phyloP scores from a whole-genome alignment of 768 basidiomycete genomes.

The Phanerochaete sordida region DNA sequence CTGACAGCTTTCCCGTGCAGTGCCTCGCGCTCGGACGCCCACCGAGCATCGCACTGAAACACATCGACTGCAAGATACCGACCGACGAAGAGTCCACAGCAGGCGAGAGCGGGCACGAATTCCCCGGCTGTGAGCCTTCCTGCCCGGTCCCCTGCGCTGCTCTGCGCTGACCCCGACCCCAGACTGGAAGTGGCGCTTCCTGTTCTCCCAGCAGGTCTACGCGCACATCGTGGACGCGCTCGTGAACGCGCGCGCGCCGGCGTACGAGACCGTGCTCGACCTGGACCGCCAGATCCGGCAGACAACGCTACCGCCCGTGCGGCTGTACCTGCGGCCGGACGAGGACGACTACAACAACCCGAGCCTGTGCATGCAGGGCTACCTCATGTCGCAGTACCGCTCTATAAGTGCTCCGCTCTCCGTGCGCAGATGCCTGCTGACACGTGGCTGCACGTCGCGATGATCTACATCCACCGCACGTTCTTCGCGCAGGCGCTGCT shows the following conservation, averaged over 20 bases:
- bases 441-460: conserved; percentile 34
- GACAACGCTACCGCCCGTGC: conserved; percentile 47
- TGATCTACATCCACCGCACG: conserved; percentile 64
- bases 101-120: conserved; percentile 40
- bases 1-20: conserved; percentile 15
- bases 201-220: conserved; percentile 49
- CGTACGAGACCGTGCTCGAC: conserved; percentile 62
- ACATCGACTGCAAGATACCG: conserved; percentile 50
- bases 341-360: conserved; percentile 47
- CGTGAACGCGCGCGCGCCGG: conserved; percentile 54
- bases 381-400: conserved; percentile 54
- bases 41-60: conserved; percentile 31
- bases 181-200: conserved; percentile 61
- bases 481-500: conserved; percentile 72
- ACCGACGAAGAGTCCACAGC: conserved; percentile 48
- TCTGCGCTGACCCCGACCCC: neutral
- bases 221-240: conserved; percentile 52
- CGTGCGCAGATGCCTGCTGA: neutral
- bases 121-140: conserved; percentile 45
- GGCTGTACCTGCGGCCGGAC: conserved; percentile 39
- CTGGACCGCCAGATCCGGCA: conserved; percentile 66
- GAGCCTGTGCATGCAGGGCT: conserved; percentile 47
- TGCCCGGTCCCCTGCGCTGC: neutral
- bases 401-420: conserved; percentile 47
- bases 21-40: conserved; percentile 39